phyloP scores from a whole-genome alignment of 2,329 filamentous ascomycete species.

The Xylaria arbuscula region DNA sequence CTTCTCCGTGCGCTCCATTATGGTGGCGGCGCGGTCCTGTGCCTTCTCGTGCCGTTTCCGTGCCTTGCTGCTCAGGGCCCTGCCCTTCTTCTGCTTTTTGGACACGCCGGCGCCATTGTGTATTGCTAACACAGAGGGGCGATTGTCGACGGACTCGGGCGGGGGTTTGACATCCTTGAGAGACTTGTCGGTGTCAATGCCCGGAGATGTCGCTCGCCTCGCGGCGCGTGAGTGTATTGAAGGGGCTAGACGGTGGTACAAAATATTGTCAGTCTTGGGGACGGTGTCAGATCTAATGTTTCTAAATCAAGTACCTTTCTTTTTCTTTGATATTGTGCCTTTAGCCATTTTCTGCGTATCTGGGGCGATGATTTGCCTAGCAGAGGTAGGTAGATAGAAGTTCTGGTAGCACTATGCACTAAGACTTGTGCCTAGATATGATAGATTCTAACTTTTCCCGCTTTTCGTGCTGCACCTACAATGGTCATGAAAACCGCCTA shows the following conservation, averaged over 20 bases:
- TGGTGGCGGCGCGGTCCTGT: constrained; percentile 68
- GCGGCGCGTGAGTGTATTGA: constrained; percentile 80
- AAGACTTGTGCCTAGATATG: background rate
- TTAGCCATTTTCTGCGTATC: constrained; percentile 50
- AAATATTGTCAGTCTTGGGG: constrained; percentile 12
- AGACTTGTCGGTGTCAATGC: constrained; percentile 78
- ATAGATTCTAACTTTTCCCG: too few species aligned
- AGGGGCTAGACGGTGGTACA: constrained; percentile 57
- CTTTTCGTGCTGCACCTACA: too few species aligned
- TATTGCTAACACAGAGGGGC: constrained; percentile 75
- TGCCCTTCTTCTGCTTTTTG: constrained; percentile 71
- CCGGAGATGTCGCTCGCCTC: constrained; percentile 75
- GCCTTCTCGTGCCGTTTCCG: constrained; percentile 67
- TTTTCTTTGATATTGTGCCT: constrained; percentile 50
- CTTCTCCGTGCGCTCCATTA: constrained; percentile 67
- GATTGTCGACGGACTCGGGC: constrained; percentile 58
- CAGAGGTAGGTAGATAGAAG: background rate
- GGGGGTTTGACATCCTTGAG: constrained; percentile 69
- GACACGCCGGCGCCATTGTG: constrained; percentile 74
- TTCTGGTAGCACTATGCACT: background rate
- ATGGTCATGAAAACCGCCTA: too few species aligned
- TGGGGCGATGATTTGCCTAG: background rate
- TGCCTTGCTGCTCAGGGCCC: constrained; percentile 68
- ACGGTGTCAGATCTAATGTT: background rate
- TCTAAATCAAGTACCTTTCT: constrained; percentile 43